Evolutionary conservation across 805 yeast genomes (phyloP), one percentile per base, ranked within the genome.

Genomic region (Candida methanosorbosa): DNA sequence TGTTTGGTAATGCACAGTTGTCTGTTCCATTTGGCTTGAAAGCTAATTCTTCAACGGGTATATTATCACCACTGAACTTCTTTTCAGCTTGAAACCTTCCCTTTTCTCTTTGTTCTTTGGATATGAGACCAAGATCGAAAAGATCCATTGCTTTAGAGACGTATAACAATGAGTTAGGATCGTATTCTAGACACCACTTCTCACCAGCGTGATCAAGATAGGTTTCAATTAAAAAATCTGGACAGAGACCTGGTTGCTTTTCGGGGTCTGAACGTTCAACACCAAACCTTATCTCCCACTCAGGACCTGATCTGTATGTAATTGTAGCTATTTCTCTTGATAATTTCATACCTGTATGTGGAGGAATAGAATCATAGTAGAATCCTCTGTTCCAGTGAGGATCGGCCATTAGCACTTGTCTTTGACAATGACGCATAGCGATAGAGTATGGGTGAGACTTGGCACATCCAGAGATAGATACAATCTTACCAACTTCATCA

Each of bases 131-230:
- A 46, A 88, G 60, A 52, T 88, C 96, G 57, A 88, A 88, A 50
- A 88, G 61, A 55, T 88, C 97, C 97, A 88, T 88, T 1, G 95
- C 95, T 57, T 88, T 88, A 40, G 88, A 81, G 11, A 88, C 75
- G 55, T 88, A 87, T 33, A 87, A 65, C 46, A 88, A 69, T 5
- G 95, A 86, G 54, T 87, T 87, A 24, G 97, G 82, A 56, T 87
- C 97, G 57, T 82, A 87, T 52, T 87, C 94, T 39, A 84, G 56
- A 42, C 94, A 84, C 65, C 88, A 87, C 65, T 88, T 88, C 54
- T 84, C 95, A 8, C 97, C 97, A 34, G 87, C 94, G 56, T 88
- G 96, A 54, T 88, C 97, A 47, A 88, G 64, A 48, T 88, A 88
- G 1, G 95, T 88, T 56, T 88, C 97, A 32, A 88, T 88, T 40